These are phyloP conservation scores for Plasmodium inui DNA, from an alignment of 169 alveolate species.

Conservation along the genomic window DNA sequence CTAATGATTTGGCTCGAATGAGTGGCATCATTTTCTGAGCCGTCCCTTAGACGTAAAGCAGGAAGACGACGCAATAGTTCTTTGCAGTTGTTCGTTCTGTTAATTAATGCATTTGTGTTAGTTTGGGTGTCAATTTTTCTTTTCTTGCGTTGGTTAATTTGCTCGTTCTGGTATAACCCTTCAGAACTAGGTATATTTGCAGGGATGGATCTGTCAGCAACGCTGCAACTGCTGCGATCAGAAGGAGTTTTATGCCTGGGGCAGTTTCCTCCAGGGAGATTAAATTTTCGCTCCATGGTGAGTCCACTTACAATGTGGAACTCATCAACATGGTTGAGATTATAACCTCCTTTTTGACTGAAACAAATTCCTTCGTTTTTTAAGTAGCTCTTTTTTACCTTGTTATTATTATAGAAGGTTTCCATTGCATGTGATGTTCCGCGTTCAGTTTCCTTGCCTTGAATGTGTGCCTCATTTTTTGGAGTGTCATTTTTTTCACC, in stretches of 20 bases:
- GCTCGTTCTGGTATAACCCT: not conserved
- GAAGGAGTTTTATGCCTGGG: not conserved
- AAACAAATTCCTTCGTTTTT: not conserved
- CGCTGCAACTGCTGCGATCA: not conserved
- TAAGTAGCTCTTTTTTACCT: not conserved
- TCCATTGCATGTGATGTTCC: not conserved
- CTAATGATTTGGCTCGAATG: not conserved
- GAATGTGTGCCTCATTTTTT: not conserved
- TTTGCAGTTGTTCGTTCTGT: not conserved
- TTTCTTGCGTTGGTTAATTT: not conserved
- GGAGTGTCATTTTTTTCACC: not conserved
- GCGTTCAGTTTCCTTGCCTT: not conserved
- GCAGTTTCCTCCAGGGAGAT: not conserved
- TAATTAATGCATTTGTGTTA: not conserved
- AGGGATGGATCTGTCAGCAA: not conserved
- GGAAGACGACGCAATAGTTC: not conserved
- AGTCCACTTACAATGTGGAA: not conserved
- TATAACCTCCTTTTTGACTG: not conserved
- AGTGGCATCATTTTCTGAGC: not conserved
- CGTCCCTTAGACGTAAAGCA: not conserved
- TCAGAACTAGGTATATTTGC: not conserved
- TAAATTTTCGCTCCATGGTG: not conserved
- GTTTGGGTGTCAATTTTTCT: conserved; percentile 1
- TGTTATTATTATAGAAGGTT: not conserved
- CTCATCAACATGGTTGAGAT: not conserved